phyloP scores from a whole-genome alignment of 78 protist genomes.

The Diacronema lutheri region DNA sequence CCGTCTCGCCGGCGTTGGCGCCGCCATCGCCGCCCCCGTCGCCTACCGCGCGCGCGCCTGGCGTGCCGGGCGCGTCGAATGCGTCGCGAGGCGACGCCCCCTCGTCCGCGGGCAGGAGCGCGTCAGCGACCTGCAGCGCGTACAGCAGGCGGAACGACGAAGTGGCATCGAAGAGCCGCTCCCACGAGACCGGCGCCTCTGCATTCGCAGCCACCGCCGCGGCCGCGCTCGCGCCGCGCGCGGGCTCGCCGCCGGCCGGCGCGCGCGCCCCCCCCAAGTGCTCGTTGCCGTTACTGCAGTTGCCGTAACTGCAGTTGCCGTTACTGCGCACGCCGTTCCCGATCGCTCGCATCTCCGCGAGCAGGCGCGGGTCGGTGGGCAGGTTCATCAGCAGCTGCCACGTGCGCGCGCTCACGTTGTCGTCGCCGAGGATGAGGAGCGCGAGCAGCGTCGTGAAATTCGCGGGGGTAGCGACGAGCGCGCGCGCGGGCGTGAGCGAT shows the following conservation, averaged over 20 bases:
- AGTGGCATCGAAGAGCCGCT: background rate
- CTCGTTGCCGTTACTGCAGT: too few species aligned
- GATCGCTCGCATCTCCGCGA: background rate
- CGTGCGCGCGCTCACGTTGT: background rate
- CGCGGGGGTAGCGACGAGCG: background rate
- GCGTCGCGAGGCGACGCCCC: too few species aligned
- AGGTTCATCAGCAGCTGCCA: constrained; percentile 26
- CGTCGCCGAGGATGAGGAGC: background rate
- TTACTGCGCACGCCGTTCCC: background rate
- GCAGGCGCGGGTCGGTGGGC: constrained; percentile 3
- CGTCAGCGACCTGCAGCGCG: constrained; percentile 11
- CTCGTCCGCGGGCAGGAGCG: background rate
- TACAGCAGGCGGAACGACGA: background rate
- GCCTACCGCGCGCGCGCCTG: background rate
- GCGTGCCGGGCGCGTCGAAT: too few species aligned
- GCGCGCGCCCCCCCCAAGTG: too few species aligned
- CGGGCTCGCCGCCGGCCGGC: too few species aligned
- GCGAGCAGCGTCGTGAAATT: background rate
- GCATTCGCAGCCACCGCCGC: background rate
- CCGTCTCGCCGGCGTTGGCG: background rate
- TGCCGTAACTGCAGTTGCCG: too few species aligned
- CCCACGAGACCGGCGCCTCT: background rate
- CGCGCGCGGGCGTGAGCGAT: background rate
- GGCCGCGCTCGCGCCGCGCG: too few species aligned
- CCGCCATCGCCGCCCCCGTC: background rate